Percentiles rank a stretch among this genome's conserved stretches.
These are phyloP conservation scores for Suillus paluster DNA, from an alignment of 768 basidiomycete species.

Conservation along the genomic window DNA sequence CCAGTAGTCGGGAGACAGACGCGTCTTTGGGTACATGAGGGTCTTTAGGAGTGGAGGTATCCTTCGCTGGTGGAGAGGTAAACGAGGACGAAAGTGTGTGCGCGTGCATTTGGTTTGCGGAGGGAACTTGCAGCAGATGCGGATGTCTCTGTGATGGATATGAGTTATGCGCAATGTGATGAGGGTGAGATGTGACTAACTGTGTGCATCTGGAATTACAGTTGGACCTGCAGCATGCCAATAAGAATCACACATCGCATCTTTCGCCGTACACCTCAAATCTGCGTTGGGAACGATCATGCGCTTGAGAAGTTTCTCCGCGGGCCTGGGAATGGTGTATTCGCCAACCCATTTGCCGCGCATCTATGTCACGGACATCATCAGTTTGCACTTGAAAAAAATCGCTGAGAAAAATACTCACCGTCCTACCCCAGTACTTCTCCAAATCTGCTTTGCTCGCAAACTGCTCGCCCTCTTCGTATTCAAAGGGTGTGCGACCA, in stretches of 20 bases:
- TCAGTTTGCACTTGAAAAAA: neutral
- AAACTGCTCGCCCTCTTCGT: conserved; percentile 79
- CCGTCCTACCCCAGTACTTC: conserved; percentile 86
- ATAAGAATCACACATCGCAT: conserved; percentile 69
- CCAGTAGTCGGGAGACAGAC: conserved; percentile 32
- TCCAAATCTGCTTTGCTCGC: conserved; percentile 80
- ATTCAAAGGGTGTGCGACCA: conserved; percentile 91
- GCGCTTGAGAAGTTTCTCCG: conserved; percentile 70
- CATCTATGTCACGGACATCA: conserved; percentile 43
- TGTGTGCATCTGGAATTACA: conserved; percentile 37
- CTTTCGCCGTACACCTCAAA: conserved; percentile 68
- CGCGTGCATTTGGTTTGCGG: conserved; percentile 16
- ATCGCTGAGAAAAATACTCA: conserved; percentile 33
- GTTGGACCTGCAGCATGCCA: conserved; percentile 51
- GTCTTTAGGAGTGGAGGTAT: conserved; percentile 24
- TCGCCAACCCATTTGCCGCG: conserved; percentile 85
- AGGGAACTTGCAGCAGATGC: conserved; percentile 28
- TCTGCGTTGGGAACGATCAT: conserved; percentile 88
- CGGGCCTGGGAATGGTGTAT: conserved; percentile 60
- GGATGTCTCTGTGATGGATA: conserved; percentile 35
- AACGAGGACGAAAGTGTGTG: conserved; percentile 26
- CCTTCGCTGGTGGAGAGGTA: conserved; percentile 24
- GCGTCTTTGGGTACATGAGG: conserved; percentile 19
- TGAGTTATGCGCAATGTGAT: conserved; percentile 2
- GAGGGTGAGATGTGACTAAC: conserved; percentile 35